These are phyloP conservation scores for Tephrocybe sp. DNA, from an alignment of 768 basidiomycete species.

Conservation along the genomic window DNA sequence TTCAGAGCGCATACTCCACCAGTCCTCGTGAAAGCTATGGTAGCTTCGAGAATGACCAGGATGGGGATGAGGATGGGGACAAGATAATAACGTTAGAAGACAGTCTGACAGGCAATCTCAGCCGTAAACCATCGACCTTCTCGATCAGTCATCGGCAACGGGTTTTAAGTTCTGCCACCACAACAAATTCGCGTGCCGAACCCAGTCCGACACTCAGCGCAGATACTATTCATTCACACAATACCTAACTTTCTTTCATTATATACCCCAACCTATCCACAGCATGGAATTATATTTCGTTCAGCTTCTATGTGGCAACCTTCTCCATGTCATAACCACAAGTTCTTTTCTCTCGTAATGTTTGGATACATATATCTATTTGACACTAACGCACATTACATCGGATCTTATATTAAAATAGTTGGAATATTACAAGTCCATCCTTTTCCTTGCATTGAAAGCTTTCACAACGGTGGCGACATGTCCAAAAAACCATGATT, in stretches of 20 bases:
- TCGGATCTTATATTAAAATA: conserved; percentile 13
- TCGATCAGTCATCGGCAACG: conserved; percentile 49
- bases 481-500: conserved; percentile 80
- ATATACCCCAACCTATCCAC: conserved; percentile 2
- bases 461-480: conserved; percentile 75
- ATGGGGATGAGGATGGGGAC: conserved; percentile 26
- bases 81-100: conserved; percentile 18
- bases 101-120: conserved; percentile 26
- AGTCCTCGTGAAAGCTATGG: conserved; percentile 71
- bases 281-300: no score
- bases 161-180: conserved; percentile 57
- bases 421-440: conserved; percentile 46
- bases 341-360: not conserved
- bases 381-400: conserved; percentile 15
- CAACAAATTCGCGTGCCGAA: conserved; percentile 27
- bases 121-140: conserved; percentile 25
- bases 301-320: not conserved
- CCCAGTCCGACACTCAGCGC: conserved; percentile 35
- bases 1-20: conserved; percentile 82
- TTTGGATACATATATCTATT: conserved; percentile 14
- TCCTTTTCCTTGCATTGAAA: conserved; percentile 72
- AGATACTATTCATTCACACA: not conserved
- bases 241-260: not conserved
- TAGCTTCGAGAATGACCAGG: conserved; percentile 38
- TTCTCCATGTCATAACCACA: no score